Percentiles rank a stretch among this genome's conserved stretches.
phyloP scores from a whole-genome alignment of 805 yeast species.

The Starmerella cellae region DNA sequence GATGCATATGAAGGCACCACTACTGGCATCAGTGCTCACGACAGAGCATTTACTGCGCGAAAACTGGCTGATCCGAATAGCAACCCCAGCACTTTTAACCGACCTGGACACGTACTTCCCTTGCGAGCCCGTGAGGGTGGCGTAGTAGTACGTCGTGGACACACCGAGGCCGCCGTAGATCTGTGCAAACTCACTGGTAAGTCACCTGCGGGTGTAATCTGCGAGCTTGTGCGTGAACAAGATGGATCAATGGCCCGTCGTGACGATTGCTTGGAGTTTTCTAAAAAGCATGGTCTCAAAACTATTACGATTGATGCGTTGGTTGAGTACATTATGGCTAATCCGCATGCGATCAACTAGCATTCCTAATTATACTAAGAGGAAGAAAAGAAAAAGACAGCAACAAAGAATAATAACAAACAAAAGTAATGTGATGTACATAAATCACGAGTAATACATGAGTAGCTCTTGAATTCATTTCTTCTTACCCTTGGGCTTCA shows the following conservation, averaged over 20 bases:
- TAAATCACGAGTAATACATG: no score
- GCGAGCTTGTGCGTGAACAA: conserved; percentile 83
- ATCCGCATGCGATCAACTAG: neutral
- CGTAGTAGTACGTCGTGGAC: conserved; percentile 72
- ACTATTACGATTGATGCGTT: conserved; percentile 68
- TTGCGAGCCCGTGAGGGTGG: conserved; percentile 82
- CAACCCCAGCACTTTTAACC: conserved; percentile 53
- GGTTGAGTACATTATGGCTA: conserved; percentile 36
- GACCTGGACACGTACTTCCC: conserved; percentile 93
- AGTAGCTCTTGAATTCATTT: neutral
- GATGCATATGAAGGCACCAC: conserved; percentile 83
- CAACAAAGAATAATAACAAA: no score
- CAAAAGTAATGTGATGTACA: neutral
- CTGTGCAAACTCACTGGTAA: conserved; percentile 63
- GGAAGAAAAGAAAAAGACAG: no score
- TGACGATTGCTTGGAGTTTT: conserved; percentile 67
- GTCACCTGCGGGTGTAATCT: conserved; percentile 78
- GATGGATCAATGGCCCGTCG: conserved; percentile 95
- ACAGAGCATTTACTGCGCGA: conserved; percentile 71
- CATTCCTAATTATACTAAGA: no score
- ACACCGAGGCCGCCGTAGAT: conserved; percentile 94
- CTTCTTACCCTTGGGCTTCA: conserved; percentile 3
- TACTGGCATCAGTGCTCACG: conserved; percentile 92
- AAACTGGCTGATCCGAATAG: conserved; percentile 50
- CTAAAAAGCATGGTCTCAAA: conserved; percentile 47